These are phyloP conservation scores for Lolium multiflorum DNA, from an alignment of 176 grass and related monocot species.

Conservation along the genomic window DNA sequence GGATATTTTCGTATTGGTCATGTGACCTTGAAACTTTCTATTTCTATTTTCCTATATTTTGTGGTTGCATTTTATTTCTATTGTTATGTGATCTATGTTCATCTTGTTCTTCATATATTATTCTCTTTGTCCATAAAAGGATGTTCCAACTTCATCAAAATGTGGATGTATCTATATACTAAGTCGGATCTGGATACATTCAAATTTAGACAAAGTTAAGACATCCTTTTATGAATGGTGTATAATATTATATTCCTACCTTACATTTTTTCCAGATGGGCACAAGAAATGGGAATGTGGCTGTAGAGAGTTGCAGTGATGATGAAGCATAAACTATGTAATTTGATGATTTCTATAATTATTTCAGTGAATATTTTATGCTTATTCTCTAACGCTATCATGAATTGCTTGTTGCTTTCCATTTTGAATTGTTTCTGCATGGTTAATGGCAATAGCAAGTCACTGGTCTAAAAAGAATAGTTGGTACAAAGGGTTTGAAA, in stretches of 20 bases:
- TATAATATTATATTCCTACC: neutral
- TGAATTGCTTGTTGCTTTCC: neutral
- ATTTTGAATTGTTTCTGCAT: neutral
- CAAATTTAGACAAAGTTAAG: too few relatives aligned
- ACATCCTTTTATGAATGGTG: too few relatives aligned
- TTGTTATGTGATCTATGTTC: neutral
- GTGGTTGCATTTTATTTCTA: neutral
- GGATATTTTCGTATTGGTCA: neutral
- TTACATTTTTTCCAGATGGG: too few relatives aligned
- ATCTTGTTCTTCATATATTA: neutral
- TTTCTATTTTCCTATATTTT: neutral
- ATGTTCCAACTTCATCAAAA: too few relatives aligned
- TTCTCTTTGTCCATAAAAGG: too few relatives aligned
- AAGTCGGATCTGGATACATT: too few relatives aligned
- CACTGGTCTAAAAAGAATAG: neutral
- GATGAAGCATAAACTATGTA: neutral
- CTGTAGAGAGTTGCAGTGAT: neutral
- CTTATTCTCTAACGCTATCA: neutral
- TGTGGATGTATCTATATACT: too few relatives aligned
- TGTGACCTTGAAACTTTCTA: neutral
- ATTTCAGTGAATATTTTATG: neutral
- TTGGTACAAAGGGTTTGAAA: neutral
- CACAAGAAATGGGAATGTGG: neutral
- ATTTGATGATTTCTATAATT: neutral
- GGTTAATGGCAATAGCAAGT: neutral